Conservation (phyloP, 2,329 filamentous ascomycete species). For the Fusarium dimerum region DNA sequence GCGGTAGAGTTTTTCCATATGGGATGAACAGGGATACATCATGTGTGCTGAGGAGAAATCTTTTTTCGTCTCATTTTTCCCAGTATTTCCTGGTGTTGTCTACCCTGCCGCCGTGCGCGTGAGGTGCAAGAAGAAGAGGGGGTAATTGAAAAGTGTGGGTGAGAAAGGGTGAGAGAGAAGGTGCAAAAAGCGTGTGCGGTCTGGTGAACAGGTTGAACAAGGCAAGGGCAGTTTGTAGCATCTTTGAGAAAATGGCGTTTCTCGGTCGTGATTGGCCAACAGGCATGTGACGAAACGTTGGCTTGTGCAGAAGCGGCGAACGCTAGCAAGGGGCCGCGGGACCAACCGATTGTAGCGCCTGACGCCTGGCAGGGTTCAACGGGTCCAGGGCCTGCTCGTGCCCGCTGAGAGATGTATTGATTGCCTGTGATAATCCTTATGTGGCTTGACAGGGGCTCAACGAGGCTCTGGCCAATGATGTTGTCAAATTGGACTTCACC, state of each 20-base stretch:
- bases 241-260: slow-evolving; percentile 23
- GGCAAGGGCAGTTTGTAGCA: slow-evolving; percentile 19
- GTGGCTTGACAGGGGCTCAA: slow-evolving; percentile 16
- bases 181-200: slow-evolving; percentile 10
- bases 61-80: slow-evolving; percentile 5
- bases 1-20: slow-evolving; percentile 18
- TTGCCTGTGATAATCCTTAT: slow-evolving; percentile 20
- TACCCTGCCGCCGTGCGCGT: too few species aligned
- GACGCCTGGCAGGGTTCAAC: slow-evolving; percentile 28
- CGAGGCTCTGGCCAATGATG: slow-evolving; percentile 14
- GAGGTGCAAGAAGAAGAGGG: too few species aligned
- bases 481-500: neutral
- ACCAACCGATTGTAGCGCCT: slow-evolving; percentile 46
- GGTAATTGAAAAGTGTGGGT: too few species aligned
- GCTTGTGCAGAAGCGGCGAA: slow-evolving; percentile 44
- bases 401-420: slow-evolving; percentile 8
- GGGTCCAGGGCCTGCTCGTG: too few species aligned
- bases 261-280: slow-evolving; percentile 38
- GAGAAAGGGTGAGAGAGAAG: slow-evolving; percentile 6
- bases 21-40: slow-evolving; percentile 11
- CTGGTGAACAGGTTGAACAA: slow-evolving; percentile 19
- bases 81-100: too few species aligned
- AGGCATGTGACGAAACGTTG: slow-evolving; percentile 45
- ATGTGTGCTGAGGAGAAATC: too few species aligned
- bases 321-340: slow-evolving; percentile 42